Evolutionary conservation across 768 basidiomycete species (phyloP).

Genomic region (Boletus edulis): DNA sequence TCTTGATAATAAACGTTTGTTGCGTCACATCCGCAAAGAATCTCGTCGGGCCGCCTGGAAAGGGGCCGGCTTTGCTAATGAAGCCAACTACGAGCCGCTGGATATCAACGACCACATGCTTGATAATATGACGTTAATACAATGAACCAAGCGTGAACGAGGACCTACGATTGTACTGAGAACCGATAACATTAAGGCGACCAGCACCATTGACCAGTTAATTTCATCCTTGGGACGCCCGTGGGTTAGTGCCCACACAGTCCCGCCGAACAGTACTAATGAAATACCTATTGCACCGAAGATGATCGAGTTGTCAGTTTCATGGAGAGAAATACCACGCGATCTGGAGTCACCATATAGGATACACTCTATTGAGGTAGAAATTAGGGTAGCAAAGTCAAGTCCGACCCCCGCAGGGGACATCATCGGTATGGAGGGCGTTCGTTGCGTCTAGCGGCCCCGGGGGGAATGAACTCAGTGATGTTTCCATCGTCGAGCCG

Average conservation of each 20-base stretch:
- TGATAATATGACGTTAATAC: not conserved
- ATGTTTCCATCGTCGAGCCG: not conserved
- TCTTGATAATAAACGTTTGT: slow-evolving; percentile 31
- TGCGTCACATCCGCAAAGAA: slow-evolving; percentile 31
- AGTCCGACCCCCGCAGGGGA: slow-evolving; percentile 7
- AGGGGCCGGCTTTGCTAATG: slow-evolving; percentile 13
- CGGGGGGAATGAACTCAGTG: not conserved
- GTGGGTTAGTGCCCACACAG: slow-evolving; percentile 23
- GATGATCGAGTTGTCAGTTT: not conserved
- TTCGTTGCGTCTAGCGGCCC: not conserved
- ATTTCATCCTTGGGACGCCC: slow-evolving; percentile 14
- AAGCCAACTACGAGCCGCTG: slow-evolving; percentile 27
- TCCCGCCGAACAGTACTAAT: slow-evolving; percentile 19
- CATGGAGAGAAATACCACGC: not conserved
- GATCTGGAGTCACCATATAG: slow-evolving; percentile 19
- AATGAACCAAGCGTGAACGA: not conserved
- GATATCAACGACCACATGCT: slow-evolving; percentile 26
- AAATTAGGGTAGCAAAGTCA: slow-evolving; percentile 14
- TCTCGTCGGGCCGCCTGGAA: slow-evolving; percentile 24
- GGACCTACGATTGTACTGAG: slow-evolving; percentile 20
- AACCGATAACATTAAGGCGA: slow-evolving; percentile 20
- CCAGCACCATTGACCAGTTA: slow-evolving; percentile 21
- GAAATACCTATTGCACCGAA: slow-evolving; percentile 15
- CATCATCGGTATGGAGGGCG: not conserved
- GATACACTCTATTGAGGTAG: slow-evolving; percentile 17